phyloP scores from a whole-genome alignment of 768 basidiomycete genomes.

The Trametes villosa region DNA sequence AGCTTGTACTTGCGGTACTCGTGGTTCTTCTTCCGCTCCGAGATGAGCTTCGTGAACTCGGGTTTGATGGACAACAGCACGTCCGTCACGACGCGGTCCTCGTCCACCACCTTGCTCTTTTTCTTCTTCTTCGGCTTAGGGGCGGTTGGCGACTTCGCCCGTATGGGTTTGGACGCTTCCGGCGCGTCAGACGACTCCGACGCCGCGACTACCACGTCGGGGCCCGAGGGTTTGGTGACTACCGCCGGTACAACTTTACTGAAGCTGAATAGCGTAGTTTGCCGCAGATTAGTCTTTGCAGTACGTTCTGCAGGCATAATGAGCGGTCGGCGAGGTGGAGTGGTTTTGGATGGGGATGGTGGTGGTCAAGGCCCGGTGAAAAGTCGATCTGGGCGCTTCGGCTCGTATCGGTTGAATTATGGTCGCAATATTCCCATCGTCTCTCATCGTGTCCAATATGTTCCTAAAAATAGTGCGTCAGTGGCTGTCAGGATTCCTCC shows the following conservation, averaged over 20 bases:
- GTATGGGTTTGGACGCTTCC: neutral
- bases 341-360: neutral
- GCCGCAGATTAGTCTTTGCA: neutral
- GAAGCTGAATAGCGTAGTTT: constrained; percentile 7
- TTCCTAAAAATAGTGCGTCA: too few relatives aligned
- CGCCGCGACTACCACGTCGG: neutral
- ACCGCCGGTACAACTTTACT: neutral
- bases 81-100: constrained; percentile 37
- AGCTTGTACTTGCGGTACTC: constrained; percentile 41
- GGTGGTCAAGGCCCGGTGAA: neutral
- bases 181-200: neutral
- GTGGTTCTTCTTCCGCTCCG: constrained; percentile 40
- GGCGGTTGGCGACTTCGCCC: neutral
- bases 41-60: constrained; percentile 38
- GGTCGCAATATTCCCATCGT: too few relatives aligned
- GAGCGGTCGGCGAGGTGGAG: neutral
- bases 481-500: too few relatives aligned
- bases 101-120: constrained; percentile 4
- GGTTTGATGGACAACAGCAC: constrained; percentile 39
- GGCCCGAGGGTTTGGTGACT: neutral
- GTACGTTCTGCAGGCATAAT: constrained; percentile 16
- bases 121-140: neutral
- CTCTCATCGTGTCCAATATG: too few relatives aligned
- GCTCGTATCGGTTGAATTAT: too few relatives aligned
- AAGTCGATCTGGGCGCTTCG: too few relatives aligned